Evolutionary conservation across 1,284 basidiomycete genomes (phyloP), one percentile per base, ranked within the genome.

Genomic region (Leccinum solheimii): DNA sequence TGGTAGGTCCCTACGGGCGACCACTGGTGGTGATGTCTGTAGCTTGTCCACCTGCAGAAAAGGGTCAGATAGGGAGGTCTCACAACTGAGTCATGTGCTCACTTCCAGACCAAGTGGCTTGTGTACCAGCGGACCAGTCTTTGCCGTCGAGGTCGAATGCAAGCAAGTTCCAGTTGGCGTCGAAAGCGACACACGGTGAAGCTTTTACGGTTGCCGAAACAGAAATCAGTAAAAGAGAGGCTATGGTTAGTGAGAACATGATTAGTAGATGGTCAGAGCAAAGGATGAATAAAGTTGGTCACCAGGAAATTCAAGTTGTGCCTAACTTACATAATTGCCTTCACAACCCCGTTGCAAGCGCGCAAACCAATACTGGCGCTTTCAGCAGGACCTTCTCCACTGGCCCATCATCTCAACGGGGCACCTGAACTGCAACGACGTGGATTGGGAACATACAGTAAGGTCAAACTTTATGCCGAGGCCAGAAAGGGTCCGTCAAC

Each of bases 61-160:
- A 53, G 57, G 11, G 62, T 59, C 55, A 66, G 59, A 21, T n/a
- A 11, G 7, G 43, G 51, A 38, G 11, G 40, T 53, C 30, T 27
- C 21, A 58, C 55, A 53, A 23, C 36, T 52, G 10, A 49, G 36
- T 21, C 14, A 21, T 11, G 51, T 27, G 66, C 79, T 67, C 61
- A 87, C 87, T 84, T 63, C 80, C 82, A 8, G 77, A 72, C 90
- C 91, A 92, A 2, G 80, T 77, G 67, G 80, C 79, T 71, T 88
- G 83, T 2, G 83, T 78, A 27, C 90, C 87, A 61, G 87, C 86
- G 67, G 81, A 84, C 77, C 85, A 91, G 72, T 92, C 90, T 71
- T 90, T 90, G 63, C 86, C 88, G 62, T 84, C 80, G 64, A 91
- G 83, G 57, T 87, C 88, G 68, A 92, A 88, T 36, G 85, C 87